Evolutionary conservation across 2,329 filamentous ascomycete species (phyloP), one percentile per base, ranked within the genome.

Genomic region (Xenosphaeropsis pyriputrescens): DNA sequence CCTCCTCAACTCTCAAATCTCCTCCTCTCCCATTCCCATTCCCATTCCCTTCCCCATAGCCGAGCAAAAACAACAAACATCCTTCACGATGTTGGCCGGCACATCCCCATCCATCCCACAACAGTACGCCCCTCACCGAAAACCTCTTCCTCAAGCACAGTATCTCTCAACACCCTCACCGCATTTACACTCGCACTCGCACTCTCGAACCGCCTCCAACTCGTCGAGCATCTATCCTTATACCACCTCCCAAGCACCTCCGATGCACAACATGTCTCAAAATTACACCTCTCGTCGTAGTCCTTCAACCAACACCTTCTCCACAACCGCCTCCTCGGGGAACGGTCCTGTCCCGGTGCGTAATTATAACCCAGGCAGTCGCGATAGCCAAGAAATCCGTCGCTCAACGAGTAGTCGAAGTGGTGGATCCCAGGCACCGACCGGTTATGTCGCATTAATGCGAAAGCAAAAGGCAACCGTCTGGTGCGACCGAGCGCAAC

Each of bases 381-480:
- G 18, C 14, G 18, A 41, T 67, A 75, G 42, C 63, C 67, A 46
- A 67, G 72, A 79, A 57, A 61, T 79, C 35, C 78, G 82, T 42
- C 75, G 86, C 47, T 93, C 85, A 18, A 84, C 78, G 19, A 93
- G 85, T 3, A 82, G 81, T 37, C 77, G 85, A 50, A 93, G 85
- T 16, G 72, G 70, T 44, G 64, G 64, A 34, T 54, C 58, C 17
- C 50, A 46, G 15, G 46, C 57, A 43, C 62, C 80, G 2, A 70
- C 70, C n/a, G 79, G 85, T 46, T 98, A 98, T 59, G 91, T 98
- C 37, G 88, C 91, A 29, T 70, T 95, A n/a, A 79, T 98, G 62
- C 77, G 91, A 44, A 89, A 88, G 57, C 91, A 98, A 61, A 96
- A 96, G 58, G 91, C 86, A 22, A 98, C 91, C 0, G 91, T 98